Base-by-base conservation (phyloP, 2,329 filamentous ascomycete species). In the Colletotrichum camelliae region DNA sequence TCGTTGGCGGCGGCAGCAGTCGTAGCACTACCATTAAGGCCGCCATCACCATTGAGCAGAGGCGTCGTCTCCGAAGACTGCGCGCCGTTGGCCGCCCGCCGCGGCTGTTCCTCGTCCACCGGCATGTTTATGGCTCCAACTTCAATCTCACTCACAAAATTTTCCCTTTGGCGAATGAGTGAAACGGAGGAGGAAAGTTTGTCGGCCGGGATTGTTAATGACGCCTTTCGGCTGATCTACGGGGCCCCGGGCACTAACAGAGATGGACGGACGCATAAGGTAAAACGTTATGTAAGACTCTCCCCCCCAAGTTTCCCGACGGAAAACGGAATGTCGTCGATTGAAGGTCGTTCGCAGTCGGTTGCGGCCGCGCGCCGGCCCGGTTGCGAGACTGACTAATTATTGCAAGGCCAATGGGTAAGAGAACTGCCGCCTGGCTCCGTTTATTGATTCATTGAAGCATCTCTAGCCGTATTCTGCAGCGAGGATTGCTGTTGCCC, bases 1-100 rank as follows among this genome's bases (percentile, higher is more conserved):
- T 86, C 86, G 18, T 84, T 78, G 71, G 72, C 67, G 16, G 35
- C 58, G 7, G 66, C 62, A 5, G 62, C 21, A 10, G 52, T 9
- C 24, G 18, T 64, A 72, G 16, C n/a, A 61, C 35, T 72, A n/a
- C 57, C 65, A 39, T 70, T 66, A 21, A 24, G 58, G 18, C 39
- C 39, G 29, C 29, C 35, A n/a, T 15, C 43, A n/a, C 69, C 75
- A 29, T 58, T 70, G 33, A 77, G 74, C 65, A 77, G 29, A 52
- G 77, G 77, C 8, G 77, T 77, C 16, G 74, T 77, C 33, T 77
- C 77, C n/a, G 77, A 66, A 35, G 37, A 65, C 18, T 74, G 57
- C 8, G 57, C 66, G 58, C 27, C 66, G 21, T 27, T 72, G 12
- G 35, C 70, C 13, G 58, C 58, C 37, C 48, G 71, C 52, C 48